Conservation (phyloP, 108 stramenopile genomes). For the Tribonema minus region DNA sequence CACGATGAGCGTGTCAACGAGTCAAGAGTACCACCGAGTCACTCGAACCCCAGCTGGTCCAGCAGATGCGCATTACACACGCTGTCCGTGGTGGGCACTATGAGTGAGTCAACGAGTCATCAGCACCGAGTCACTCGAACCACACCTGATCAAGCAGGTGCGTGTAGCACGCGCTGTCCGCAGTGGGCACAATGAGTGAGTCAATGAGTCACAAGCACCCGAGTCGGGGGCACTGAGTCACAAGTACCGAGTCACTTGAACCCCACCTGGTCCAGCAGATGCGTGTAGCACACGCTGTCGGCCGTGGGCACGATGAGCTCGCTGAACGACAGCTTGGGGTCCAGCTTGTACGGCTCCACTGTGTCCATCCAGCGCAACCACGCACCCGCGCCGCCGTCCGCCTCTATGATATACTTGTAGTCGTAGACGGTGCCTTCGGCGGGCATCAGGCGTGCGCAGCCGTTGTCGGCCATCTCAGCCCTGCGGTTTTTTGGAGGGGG, state of each 20-base stretch:
- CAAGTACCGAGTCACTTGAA: too few relatives aligned
- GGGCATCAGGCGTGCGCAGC: conserved; percentile 34
- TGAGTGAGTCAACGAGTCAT: too few relatives aligned
- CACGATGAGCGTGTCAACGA: too few relatives aligned
- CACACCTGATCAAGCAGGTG: conserved; percentile 53
- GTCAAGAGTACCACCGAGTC: too few relatives aligned
- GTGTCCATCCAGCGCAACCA: conserved; percentile 62
- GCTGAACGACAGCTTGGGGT: conserved; percentile 45
- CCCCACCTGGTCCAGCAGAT: conserved; percentile 56
- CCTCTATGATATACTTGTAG: conserved; percentile 34
- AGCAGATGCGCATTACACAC: conserved; percentile 52
- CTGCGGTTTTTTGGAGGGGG: too few relatives aligned
- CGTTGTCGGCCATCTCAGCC: conserved; percentile 28
- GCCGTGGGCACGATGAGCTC: conserved; percentile 59
- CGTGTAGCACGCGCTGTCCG: conserved; percentile 58
- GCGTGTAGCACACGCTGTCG: conserved; percentile 57
- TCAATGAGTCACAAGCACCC: too few relatives aligned
- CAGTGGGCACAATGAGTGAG: conserved; percentile 61
- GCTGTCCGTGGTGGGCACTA: too few relatives aligned
- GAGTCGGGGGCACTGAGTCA: too few relatives aligned
- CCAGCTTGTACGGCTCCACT: conserved; percentile 49
- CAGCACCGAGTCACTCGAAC: too few relatives aligned
- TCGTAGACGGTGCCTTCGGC: conserved; percentile 51
- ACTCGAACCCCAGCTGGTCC: too few relatives aligned
- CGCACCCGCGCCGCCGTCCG: conserved; percentile 10